Evolutionary conservation across 176 grass and related monocot species (phyloP).

Genomic region (Triticum urartu): DNA sequence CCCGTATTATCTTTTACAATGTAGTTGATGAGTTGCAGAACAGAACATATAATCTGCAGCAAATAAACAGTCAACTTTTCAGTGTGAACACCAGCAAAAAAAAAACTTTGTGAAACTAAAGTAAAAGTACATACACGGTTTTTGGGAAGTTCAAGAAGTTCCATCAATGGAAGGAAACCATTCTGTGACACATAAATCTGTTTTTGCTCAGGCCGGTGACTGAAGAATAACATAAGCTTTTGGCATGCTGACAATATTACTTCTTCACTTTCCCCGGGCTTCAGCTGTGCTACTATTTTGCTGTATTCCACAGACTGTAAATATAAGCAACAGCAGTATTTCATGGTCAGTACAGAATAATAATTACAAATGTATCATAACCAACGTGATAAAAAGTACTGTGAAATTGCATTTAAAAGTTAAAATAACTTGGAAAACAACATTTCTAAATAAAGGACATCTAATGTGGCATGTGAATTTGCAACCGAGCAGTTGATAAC

Average conservation of each 20-base stretch:
- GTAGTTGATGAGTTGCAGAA: conserved; percentile 91
- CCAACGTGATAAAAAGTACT: background rate
- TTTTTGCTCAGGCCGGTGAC: conserved; percentile 80
- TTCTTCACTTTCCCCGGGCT: conserved; percentile 85
- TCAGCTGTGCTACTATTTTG: conserved; percentile 89
- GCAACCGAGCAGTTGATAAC: background rate
- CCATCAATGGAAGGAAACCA: conserved; percentile 91
- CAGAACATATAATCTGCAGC: conserved; percentile 72
- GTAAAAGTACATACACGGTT: conserved; percentile 63
- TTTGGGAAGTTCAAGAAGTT: conserved; percentile 94
- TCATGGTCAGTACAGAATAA: conserved; percentile 15
- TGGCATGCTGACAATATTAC: conserved; percentile 83
- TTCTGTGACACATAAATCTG: conserved; percentile 87
- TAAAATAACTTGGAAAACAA: background rate
- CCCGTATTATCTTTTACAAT: conserved; percentile 74
- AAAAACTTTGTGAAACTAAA: conserved; percentile 6
- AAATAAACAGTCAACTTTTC: conserved; percentile 20
- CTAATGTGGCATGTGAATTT: background rate
- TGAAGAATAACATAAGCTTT: conserved; percentile 84
- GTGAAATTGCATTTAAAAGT: conserved; percentile 11
- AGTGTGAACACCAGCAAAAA: conserved; percentile 24
- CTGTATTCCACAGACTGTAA: conserved; percentile 93
- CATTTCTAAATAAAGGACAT: background rate
- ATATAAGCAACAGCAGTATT: conserved; percentile 14
- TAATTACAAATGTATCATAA: conserved; percentile 1